phyloP scores from a whole-genome alignment of 257 asterid species.

The Cinchona pubescens region DNA sequence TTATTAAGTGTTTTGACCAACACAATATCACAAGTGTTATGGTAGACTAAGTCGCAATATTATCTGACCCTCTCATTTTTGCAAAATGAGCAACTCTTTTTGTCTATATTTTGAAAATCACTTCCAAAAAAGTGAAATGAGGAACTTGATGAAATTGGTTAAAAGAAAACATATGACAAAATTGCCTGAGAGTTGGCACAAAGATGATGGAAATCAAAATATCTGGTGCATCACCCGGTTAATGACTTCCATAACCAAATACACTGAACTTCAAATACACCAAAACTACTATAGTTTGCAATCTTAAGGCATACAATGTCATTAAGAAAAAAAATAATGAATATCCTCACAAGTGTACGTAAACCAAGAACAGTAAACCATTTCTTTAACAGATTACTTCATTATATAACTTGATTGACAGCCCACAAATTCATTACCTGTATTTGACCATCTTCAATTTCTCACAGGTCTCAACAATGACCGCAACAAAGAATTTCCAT shows the following conservation, averaged over 20 bases:
- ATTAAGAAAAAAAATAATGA: not conserved
- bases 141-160: too few relatives aligned
- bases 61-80: not conserved
- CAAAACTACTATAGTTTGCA: too few relatives aligned
- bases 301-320: too few relatives aligned
- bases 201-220: too few relatives aligned
- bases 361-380: too few relatives aligned
- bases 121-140: not conserved
- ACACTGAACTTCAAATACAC: too few relatives aligned
- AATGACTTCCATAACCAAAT: too few relatives aligned
- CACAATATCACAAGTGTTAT: not conserved
- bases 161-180: too few relatives aligned
- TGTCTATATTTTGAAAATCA: not conserved
- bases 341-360: not conserved
- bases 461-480: not conserved
- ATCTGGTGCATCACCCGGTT: too few relatives aligned
- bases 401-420: not conserved
- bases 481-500: not conserved
- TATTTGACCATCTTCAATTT: not conserved
- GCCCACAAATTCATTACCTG: not conserved
- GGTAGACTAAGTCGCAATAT: too few relatives aligned
- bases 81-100: too few relatives aligned
- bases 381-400: not conserved
- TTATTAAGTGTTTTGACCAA: not conserved
- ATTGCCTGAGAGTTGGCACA: too few relatives aligned